These are phyloP conservation scores for Pseudocercospora pini-densiflorae DNA, from an alignment of 2,329 filamentous ascomycete species.

Conservation along the genomic window DNA sequence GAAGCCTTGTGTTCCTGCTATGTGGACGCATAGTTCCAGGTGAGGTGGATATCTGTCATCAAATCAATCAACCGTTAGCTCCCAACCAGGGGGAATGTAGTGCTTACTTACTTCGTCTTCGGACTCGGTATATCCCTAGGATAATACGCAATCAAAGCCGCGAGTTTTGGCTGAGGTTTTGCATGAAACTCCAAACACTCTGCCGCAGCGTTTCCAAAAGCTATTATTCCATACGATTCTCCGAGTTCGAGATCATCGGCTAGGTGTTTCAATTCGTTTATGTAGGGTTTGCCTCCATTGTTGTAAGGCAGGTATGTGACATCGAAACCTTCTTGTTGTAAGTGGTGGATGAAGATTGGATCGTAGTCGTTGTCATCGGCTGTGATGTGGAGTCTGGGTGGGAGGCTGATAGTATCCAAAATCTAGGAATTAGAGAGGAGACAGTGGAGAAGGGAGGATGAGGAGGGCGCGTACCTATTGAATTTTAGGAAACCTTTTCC, in stretches of 20 bases:
- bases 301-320: conserved; percentile 43
- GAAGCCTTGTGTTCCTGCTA: conserved; percentile 44
- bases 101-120: conserved; percentile 32
- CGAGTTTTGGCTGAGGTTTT: conserved; percentile 47
- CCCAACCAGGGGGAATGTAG: too few relatives aligned
- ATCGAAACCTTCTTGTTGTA: conserved; percentile 50
- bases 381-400: conserved; percentile 45
- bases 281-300: conserved; percentile 38
- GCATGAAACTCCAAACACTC: conserved; percentile 45
- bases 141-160: conserved; percentile 50
- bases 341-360: conserved; percentile 42
- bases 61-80: too few relatives aligned
- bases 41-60: conserved; percentile 40
- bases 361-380: conserved; percentile 45
- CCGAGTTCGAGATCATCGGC: conserved; percentile 44
- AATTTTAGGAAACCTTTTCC: conserved; percentile 33
- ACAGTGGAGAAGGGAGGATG: not conserved
- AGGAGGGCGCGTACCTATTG: conserved; percentile 25
- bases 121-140: conserved; percentile 44
- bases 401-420: conserved; percentile 21
- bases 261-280: conserved; percentile 41
- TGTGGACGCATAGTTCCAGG: conserved; percentile 46
- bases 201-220: conserved; percentile 49
- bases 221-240: conserved; percentile 39
- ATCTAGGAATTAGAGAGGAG: not conserved